phyloP scores from a whole-genome alignment of 495 filamentous ascomycete species.

The Sabuloglossum arenarium region DNA sequence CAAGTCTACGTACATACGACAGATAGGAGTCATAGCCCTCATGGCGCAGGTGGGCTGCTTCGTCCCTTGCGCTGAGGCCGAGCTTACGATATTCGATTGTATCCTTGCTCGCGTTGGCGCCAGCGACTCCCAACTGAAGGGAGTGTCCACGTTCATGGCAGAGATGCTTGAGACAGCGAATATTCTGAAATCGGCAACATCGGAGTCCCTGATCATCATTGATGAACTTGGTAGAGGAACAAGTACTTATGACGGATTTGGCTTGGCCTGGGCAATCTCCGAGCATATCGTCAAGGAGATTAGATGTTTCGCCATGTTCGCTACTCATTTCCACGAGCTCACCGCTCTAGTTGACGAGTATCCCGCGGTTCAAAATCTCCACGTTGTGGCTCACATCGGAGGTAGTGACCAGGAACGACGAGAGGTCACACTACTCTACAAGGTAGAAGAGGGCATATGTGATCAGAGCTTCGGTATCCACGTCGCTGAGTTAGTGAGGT shows the following conservation, averaged over 20 bases:
- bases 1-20: slow-evolving; percentile 96
- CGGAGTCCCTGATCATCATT: slow-evolving; percentile 89
- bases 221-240: slow-evolving; percentile 97
- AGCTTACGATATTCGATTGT: slow-evolving; percentile 91
- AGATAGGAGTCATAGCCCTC: slow-evolving; percentile 90
- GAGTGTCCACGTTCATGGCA: slow-evolving; percentile 98
- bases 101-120: slow-evolving; percentile 94
- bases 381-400: slow-evolving; percentile 88
- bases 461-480: slow-evolving; percentile 98
- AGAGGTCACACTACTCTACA: slow-evolving; percentile 91
- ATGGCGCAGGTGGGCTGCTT: slow-evolving; percentile 98
- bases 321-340: slow-evolving; percentile 96
- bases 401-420: slow-evolving; percentile 36
- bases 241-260: slow-evolving; percentile 96
- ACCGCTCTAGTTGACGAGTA: slow-evolving; percentile 74
- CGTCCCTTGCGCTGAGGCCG: slow-evolving; percentile 76
- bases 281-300: slow-evolving; percentile 96
- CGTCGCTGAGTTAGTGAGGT: slow-evolving; percentile 93
- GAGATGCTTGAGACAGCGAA: slow-evolving; percentile 99
- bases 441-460: slow-evolving; percentile 84
- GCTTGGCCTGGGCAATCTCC: slow-evolving; percentile 93
- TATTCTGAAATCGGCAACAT: slow-evolving; percentile 90
- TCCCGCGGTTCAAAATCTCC: slow-evolving; percentile 74
- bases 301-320: slow-evolving; percentile 79
- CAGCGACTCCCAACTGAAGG: slow-evolving; percentile 89